Percentiles rank a stretch among this genome's conserved stretches.
These are phyloP conservation scores for Terana coerulea DNA, from an alignment of 768 basidiomycete genomes.

Conservation along the genomic window DNA sequence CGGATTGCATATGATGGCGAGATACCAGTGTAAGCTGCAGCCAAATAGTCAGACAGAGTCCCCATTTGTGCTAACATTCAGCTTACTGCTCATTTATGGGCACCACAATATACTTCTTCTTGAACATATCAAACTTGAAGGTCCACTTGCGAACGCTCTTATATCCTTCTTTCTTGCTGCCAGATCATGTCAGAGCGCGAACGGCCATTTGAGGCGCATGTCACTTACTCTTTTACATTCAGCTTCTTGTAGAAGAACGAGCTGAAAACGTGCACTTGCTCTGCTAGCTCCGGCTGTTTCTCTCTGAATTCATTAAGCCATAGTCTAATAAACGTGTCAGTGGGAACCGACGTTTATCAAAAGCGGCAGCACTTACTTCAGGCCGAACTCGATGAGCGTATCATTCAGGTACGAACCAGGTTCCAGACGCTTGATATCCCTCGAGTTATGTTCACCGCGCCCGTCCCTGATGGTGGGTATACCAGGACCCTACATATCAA, in stretches of 20 bases:
- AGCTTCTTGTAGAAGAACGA: constrained; percentile 99
- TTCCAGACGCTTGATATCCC: constrained; percentile 73
- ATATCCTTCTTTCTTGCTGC: constrained; percentile 57
- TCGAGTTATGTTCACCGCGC: constrained; percentile 77
- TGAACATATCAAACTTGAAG: constrained; percentile 79
- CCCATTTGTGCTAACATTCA: not conserved
- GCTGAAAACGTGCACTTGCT: constrained; percentile 86
- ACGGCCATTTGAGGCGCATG: not conserved
- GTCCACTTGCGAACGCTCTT: constrained; percentile 93
- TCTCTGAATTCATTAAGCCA: constrained; percentile 62
- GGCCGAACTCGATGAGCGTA: constrained; percentile 92
- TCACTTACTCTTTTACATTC: constrained; percentile 57
- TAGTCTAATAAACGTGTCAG: constrained; percentile 40
- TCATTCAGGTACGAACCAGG: constrained; percentile 92
- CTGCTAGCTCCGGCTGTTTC: constrained; percentile 55
- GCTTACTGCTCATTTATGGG: constrained; percentile 95
- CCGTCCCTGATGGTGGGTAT: constrained; percentile 66
- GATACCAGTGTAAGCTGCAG: constrained; percentile 90
- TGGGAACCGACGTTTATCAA: not conserved
- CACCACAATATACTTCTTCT: constrained; percentile 89
- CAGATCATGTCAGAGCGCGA: not conserved
- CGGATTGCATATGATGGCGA: constrained; percentile 89
- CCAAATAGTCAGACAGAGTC: not conserved
- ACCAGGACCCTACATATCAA: constrained; percentile 55
- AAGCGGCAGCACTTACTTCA: constrained; percentile 64